phyloP scores from a whole-genome alignment of 202 grass and related monocot species.

The Bolboschoenoplectus hybrid region DNA sequence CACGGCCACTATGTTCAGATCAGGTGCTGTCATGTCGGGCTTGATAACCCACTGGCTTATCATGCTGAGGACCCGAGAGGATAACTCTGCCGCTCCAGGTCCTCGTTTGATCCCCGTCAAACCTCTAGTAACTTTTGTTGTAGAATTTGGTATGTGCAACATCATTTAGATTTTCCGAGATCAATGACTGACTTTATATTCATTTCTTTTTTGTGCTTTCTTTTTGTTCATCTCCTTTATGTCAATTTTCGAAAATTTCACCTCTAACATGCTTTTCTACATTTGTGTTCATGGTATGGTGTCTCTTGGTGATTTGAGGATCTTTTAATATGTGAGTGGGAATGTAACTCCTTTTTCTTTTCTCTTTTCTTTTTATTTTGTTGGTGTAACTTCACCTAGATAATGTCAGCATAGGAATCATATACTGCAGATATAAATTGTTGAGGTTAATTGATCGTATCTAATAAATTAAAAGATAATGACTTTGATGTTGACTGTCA shows the following conservation, averaged over 20 bases:
- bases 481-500: not conserved
- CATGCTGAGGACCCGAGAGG: conserved; percentile 43
- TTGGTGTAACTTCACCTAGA: not conserved
- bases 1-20: conserved; percentile 57
- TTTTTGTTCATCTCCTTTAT: not conserved
- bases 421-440: not conserved
- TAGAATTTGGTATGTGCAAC: not conserved
- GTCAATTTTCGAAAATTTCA: conserved; percentile 47
- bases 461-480: conserved; percentile 16
- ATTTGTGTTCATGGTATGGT: conserved; percentile 44
- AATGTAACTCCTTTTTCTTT: not conserved
- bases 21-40: conserved; percentile 49
- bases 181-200: conserved; percentile 5
- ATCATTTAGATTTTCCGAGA: not conserved
- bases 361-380: not conserved
- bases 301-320: not conserved
- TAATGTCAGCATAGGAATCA: not conserved
- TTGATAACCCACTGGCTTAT: conserved; percentile 54
- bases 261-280: conserved; percentile 36
- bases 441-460: not conserved
- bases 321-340: not conserved
- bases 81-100: conserved; percentile 44
- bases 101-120: not conserved
- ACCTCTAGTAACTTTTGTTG: not conserved
- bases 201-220: not conserved